These are phyloP conservation scores for Geoglossum glabrum DNA, from an alignment of 495 filamentous ascomycete species.

Conservation along the genomic window DNA sequence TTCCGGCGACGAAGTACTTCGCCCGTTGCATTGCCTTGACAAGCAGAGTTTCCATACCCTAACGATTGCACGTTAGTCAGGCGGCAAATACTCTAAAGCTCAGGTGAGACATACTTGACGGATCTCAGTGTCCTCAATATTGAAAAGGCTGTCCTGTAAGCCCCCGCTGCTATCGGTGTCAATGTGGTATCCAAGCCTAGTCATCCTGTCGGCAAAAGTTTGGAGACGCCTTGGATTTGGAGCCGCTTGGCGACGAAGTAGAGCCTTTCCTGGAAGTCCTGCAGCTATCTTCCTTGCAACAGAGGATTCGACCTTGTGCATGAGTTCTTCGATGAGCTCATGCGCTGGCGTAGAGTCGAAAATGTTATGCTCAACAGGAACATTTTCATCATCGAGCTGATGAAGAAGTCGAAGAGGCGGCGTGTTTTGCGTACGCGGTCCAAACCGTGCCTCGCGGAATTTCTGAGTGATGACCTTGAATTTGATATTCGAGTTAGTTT, in stretches of 20 bases:
- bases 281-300: slow-evolving; percentile 67
- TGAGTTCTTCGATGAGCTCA: slow-evolving; percentile 85
- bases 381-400: slow-evolving; percentile 95
- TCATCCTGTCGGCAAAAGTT: slow-evolving; percentile 84
- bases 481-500: slow-evolving; percentile 13
- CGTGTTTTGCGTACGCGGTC: slow-evolving; percentile 53
- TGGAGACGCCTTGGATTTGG: slow-evolving; percentile 78
- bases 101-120: slow-evolving; percentile 38
- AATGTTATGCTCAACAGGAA: slow-evolving; percentile 87
- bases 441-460: slow-evolving; percentile 71
- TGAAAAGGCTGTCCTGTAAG: slow-evolving; percentile 83
- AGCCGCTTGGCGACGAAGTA: slow-evolving; percentile 67
- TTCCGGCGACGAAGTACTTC: slow-evolving; percentile 76
- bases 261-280: slow-evolving; percentile 75
- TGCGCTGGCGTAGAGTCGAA: slow-evolving; percentile 79
- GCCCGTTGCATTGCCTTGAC: slow-evolving; percentile 89
- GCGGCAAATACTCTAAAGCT: not conserved
- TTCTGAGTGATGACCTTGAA: slow-evolving; percentile 53
- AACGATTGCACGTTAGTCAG: slow-evolving; percentile 6
- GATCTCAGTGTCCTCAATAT: slow-evolving; percentile 64
- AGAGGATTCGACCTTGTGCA: slow-evolving; percentile 73
- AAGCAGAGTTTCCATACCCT: slow-evolving; percentile 89
- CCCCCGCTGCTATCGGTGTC: slow-evolving; percentile 77
- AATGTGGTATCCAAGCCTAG: slow-evolving; percentile 67
- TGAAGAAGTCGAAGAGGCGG: slow-evolving; percentile 74